Evolutionary conservation across 208 protist genomes (phyloP).

Genomic region (Acanthamoeba sp.): DNA sequence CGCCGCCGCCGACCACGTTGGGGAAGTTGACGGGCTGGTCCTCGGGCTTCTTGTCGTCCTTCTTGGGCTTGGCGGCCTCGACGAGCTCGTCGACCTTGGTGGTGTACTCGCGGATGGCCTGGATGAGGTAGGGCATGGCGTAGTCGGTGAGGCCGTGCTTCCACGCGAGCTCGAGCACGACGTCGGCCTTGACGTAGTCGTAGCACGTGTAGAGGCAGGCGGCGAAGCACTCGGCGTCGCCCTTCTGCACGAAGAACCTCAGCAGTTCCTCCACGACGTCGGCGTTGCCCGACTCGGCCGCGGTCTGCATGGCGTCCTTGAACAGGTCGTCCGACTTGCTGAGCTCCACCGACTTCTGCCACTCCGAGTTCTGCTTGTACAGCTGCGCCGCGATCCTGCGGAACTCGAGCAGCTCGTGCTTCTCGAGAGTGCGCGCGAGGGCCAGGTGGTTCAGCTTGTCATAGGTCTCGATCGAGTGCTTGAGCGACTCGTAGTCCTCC

Average conservation of each 20-base stretch:
- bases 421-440: constrained; percentile 97
- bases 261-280: constrained; percentile 96
- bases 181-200: constrained; percentile 94
- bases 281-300: constrained; percentile 94
- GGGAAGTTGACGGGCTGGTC: constrained; percentile 30
- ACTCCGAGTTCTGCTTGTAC: constrained; percentile 96
- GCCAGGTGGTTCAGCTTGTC: constrained; percentile 98
- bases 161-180: constrained; percentile 99
- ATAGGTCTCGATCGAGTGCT: constrained; percentile 95
- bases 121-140: constrained; percentile 99
- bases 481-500: constrained; percentile 98
- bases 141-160: constrained; percentile 97
- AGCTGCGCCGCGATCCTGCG: constrained; percentile 98
- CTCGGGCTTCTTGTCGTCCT: constrained; percentile 63
- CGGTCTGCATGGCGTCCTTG: constrained; percentile 99
- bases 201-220: constrained; percentile 98
- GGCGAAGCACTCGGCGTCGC: constrained; percentile 95
- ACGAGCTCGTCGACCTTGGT: constrained; percentile 72
- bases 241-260: constrained; percentile 97
- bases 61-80: constrained; percentile 64
- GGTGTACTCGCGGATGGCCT: constrained; percentile 95
- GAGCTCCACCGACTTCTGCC: constrained; percentile 94
- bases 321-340: constrained; percentile 98
- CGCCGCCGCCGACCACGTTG: neutral
- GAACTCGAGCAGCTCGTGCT: constrained; percentile 99